Evolutionary conservation across 2,329 filamentous ascomycete genomes (phyloP).

Genomic region (Diaporthe batatas): DNA sequence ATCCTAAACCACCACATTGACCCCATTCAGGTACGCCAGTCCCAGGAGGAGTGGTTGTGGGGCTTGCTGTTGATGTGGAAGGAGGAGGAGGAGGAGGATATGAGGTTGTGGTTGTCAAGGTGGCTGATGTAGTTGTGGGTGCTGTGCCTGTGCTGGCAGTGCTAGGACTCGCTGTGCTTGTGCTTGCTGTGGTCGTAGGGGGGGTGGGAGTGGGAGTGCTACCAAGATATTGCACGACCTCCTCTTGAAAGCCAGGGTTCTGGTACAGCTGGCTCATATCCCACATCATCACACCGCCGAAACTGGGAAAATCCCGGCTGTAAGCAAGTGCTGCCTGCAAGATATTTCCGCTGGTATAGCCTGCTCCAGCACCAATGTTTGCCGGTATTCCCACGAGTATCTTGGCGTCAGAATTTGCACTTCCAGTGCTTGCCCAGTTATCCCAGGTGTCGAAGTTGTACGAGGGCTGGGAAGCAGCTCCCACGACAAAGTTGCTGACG

Average conservation of each 20-base stretch:
- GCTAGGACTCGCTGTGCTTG: slow-evolving; percentile 32
- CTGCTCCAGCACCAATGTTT: slow-evolving; percentile 65
- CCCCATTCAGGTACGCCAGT: slow-evolving; percentile 51
- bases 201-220: slow-evolving; percentile 22
- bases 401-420: slow-evolving; percentile 71
- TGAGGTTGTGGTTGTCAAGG: slow-evolving; percentile 14
- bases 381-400: slow-evolving; percentile 73
- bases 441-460: slow-evolving; percentile 77
- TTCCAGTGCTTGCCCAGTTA: slow-evolving; percentile 70
- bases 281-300: slow-evolving; percentile 79
- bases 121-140: slow-evolving; percentile 26
- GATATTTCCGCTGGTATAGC: slow-evolving; percentile 64
- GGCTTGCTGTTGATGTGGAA: slow-evolving; percentile 13
- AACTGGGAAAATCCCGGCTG: slow-evolving; percentile 67
- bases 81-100: not conserved
- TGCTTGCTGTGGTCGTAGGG: slow-evolving; percentile 32
- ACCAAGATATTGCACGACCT: slow-evolving; percentile 55
- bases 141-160: slow-evolving; percentile 37
- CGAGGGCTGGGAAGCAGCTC: slow-evolving; percentile 59
- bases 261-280: slow-evolving; percentile 72
- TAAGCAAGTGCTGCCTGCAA: slow-evolving; percentile 67
- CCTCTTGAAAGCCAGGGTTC: slow-evolving; percentile 69
- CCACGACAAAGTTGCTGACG: slow-evolving; percentile 62
- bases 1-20: slow-evolving; percentile 54
- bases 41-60: slow-evolving; percentile 36